Evolutionary conservation across 805 yeast species (phyloP).

Genomic region (Lachancea sp.): DNA sequence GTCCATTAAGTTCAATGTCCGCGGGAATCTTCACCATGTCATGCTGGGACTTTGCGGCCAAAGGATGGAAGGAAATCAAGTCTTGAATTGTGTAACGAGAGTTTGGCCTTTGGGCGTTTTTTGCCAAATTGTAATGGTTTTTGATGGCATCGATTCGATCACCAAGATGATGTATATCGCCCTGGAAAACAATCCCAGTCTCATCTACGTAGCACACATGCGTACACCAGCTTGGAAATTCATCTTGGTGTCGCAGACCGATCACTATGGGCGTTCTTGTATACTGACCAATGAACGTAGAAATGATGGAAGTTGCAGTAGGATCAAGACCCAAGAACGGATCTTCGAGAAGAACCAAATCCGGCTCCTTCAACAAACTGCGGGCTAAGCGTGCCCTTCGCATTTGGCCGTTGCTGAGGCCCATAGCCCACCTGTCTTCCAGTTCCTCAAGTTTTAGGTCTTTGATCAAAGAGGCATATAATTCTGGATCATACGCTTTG

Average conservation of each 20-base stretch:
- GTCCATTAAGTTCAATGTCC: conserved; percentile 49
- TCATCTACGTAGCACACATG: conserved; percentile 58
- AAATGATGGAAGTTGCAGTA: conserved; percentile 52
- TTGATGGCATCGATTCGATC: conserved; percentile 20
- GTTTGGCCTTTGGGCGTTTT: not conserved
- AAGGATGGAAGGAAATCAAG: conserved; percentile 21
- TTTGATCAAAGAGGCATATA: conserved; percentile 40
- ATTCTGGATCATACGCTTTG: conserved; percentile 28
- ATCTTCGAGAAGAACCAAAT: conserved; percentile 71
- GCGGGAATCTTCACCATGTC: conserved; percentile 14
- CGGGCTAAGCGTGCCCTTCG: conserved; percentile 84
- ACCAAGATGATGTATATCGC: conserved; percentile 33
- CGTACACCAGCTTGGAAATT: conserved; percentile 72
- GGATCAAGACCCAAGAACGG: conserved; percentile 92
- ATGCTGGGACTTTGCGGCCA: conserved; percentile 12
- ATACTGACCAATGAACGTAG: conserved; percentile 30
- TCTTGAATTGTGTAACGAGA: conserved; percentile 14
- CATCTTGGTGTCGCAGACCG: conserved; percentile 74
- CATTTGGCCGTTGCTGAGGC: conserved; percentile 89
- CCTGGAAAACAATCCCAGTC: conserved; percentile 46
- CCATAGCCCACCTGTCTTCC: conserved; percentile 71
- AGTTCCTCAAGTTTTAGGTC: conserved; percentile 51
- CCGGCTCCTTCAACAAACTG: conserved; percentile 59
- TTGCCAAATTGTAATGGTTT: conserved; percentile 6
- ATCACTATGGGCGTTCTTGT: conserved; percentile 46